Conservation (phyloP, 1,139 yeast genomes). For the Candida sp. region DNA sequence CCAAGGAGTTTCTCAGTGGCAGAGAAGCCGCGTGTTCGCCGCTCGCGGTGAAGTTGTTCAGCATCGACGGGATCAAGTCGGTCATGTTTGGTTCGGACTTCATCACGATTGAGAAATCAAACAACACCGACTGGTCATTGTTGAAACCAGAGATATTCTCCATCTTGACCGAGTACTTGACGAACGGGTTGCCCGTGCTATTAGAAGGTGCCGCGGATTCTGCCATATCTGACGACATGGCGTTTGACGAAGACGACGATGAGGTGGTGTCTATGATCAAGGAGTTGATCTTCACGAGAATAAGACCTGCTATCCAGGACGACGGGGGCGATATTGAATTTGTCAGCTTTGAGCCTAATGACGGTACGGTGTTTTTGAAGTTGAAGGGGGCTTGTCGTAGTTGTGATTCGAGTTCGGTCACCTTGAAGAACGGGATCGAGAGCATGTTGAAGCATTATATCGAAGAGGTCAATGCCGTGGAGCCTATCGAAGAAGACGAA, state of each 20-base stretch:
- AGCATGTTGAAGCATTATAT: conserved; percentile 82
- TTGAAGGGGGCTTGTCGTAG: conserved; percentile 82
- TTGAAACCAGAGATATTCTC: conserved; percentile 91
- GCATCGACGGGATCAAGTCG: conserved; percentile 54
- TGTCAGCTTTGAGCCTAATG: conserved; percentile 62
- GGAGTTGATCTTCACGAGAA: conserved; percentile 91
- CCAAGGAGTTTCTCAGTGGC: conserved; percentile 57
- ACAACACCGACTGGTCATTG: conserved; percentile 68
- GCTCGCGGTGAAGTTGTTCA: conserved; percentile 54
- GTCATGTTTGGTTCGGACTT: conserved; percentile 66
- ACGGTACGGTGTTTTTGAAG: conserved; percentile 69
- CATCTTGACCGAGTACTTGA: conserved; percentile 80
- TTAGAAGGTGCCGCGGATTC: conserved; percentile 26
- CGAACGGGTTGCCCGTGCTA: conserved; percentile 72
- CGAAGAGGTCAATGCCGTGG: conserved; percentile 75
- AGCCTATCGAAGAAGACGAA: conserved; percentile 52
- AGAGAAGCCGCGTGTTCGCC: conserved; percentile 62
- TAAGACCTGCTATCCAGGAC: conserved; percentile 92
- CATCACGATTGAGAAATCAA: conserved; percentile 80
- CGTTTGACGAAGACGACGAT: conserved; percentile 61
- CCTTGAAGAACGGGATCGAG: conserved; percentile 80
- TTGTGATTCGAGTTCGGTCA: conserved; percentile 76
- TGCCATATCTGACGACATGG: conserved; percentile 37
- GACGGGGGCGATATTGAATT: conserved; percentile 88
- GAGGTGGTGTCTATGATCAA: conserved; percentile 91